phyloP scores from a whole-genome alignment of 495 filamentous ascomycete genomes.

The Penicillium argentinense region DNA sequence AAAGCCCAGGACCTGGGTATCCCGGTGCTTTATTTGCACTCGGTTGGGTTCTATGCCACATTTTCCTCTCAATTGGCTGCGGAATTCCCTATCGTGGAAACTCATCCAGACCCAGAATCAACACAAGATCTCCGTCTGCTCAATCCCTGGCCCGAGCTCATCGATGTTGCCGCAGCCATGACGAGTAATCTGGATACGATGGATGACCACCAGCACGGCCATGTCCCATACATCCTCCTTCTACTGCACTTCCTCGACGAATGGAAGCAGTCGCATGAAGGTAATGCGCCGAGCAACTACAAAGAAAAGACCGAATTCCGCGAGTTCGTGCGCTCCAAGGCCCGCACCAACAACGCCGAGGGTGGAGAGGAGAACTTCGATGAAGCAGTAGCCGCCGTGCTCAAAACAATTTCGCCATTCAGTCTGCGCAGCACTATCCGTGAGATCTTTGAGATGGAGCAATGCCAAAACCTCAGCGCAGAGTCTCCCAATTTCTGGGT shows the following conservation, averaged over 20 bases:
- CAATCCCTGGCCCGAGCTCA: slow-evolving; percentile 84
- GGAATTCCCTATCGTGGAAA: slow-evolving; percentile 92
- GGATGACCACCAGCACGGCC: slow-evolving; percentile 82
- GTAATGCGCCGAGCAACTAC: slow-evolving; percentile 68
- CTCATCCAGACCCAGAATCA: slow-evolving; percentile 85
- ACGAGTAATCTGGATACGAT: slow-evolving; percentile 66
- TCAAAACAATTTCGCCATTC: slow-evolving; percentile 74
- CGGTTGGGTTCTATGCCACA: slow-evolving; percentile 82
- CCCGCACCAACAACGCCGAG: slow-evolving; percentile 74
- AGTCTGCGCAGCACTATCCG: slow-evolving; percentile 65
- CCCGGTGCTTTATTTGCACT: slow-evolving; percentile 81
- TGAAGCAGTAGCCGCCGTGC: slow-evolving; percentile 81
- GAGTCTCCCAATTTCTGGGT: slow-evolving; percentile 74
- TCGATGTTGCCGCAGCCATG: slow-evolving; percentile 58
- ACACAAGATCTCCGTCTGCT: slow-evolving; percentile 85
- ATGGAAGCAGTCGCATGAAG: slow-evolving; percentile 76
- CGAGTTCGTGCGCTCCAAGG: slow-evolving; percentile 60
- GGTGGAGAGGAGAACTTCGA: slow-evolving; percentile 97
- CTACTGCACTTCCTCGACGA: slow-evolving; percentile 81
- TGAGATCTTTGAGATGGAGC: slow-evolving; percentile 72
- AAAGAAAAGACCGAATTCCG: slow-evolving; percentile 86
- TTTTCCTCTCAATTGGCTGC: slow-evolving; percentile 75
- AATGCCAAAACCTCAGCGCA: slow-evolving; percentile 48
- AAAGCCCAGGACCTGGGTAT: slow-evolving; percentile 61
- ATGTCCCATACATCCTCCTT: slow-evolving; percentile 85